Evolutionary conservation across 2,329 filamentous ascomycete species (phyloP).

Genomic region (Penicillium vulpinum): DNA sequence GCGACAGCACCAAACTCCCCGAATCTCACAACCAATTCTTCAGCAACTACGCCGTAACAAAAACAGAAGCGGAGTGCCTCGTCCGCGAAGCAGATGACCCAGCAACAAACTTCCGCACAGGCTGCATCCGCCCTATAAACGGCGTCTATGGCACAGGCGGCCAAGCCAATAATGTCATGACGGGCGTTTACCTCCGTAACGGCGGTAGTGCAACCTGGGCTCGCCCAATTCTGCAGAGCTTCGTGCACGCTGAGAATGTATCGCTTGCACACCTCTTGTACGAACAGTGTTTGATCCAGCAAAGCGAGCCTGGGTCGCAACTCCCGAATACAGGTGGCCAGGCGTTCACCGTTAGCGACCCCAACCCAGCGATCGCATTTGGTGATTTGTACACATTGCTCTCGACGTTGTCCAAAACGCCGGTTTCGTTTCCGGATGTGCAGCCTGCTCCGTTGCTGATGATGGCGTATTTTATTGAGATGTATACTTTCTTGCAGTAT

Average conservation of each 20-base stretch:
- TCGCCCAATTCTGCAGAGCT: constrained; percentile 50
- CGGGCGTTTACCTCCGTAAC: constrained; percentile 42
- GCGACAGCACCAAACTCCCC: constrained; percentile 45
- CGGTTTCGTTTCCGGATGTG: constrained; percentile 28
- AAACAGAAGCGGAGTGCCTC: constrained; percentile 54
- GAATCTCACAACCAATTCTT: constrained; percentile 47
- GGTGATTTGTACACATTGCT: constrained; percentile 34
- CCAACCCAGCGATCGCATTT: constrained; percentile 45
- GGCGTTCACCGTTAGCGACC: constrained; percentile 55
- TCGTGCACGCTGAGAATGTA: constrained; percentile 54
- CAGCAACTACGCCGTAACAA: constrained; percentile 53
- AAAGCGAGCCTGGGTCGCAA: constrained; percentile 16
- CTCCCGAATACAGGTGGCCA: constrained; percentile 44
- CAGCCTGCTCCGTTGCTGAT: constrained; percentile 31
- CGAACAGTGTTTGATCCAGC: constrained; percentile 52
- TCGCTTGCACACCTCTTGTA: constrained; percentile 56
- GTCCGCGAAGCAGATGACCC: constrained; percentile 49
- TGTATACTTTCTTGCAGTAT: constrained; percentile 31
- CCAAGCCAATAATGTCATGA: constrained; percentile 41
- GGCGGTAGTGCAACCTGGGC: constrained; percentile 47
- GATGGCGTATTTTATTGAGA: constrained; percentile 34
- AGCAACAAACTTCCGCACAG: constrained; percentile 50
- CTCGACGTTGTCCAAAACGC: constrained; percentile 31
- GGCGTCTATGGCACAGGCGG: constrained; percentile 54
- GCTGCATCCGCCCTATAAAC: constrained; percentile 56